phyloP scores from a whole-genome alignment of 192 early-diverging fungal genomes.

The Coemansia sp. region DNA sequence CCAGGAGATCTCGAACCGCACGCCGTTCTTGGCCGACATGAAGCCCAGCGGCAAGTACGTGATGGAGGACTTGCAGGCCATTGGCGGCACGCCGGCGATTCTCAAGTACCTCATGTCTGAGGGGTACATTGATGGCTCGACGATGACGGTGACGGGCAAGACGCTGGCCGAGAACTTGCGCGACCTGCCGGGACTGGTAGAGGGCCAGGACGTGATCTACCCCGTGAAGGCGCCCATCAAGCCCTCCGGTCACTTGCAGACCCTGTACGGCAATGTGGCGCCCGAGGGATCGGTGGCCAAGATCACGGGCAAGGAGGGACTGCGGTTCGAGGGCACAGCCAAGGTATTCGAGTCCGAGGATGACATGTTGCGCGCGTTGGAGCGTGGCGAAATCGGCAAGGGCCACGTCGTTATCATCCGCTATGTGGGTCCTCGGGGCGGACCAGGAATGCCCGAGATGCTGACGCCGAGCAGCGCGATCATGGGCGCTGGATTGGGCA shows the following conservation, averaged over 20 bases:
- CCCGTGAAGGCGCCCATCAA: slow-evolving; percentile 91
- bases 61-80: slow-evolving; percentile 92
- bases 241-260: slow-evolving; percentile 92
- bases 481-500: slow-evolving; percentile 99
- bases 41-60: slow-evolving; percentile 99
- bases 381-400: slow-evolving; percentile 85
- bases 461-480: slow-evolving; percentile 96
- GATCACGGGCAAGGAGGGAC: slow-evolving; percentile 99
- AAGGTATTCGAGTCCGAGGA: slow-evolving; percentile 93
- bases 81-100: slow-evolving; percentile 95
- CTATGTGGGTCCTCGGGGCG: slow-evolving; percentile 98
- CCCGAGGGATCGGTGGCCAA: slow-evolving; percentile 98
- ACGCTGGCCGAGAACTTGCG: slow-evolving; percentile 93
- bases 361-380: slow-evolving; percentile 88
- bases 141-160: slow-evolving; percentile 97
- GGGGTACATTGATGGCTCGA: slow-evolving; percentile 84
- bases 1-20: slow-evolving; percentile 87
- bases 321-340: slow-evolving; percentile 85
- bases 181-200: slow-evolving; percentile 68
- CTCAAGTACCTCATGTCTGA: slow-evolving; percentile 92
- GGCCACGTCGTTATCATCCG: slow-evolving; percentile 95
- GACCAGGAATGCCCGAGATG: slow-evolving; percentile 99
- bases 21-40: slow-evolving; percentile 96
- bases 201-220: slow-evolving; percentile 85
- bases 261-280: slow-evolving; percentile 91